Evolutionary conservation across 1,139 yeast species (phyloP).

Genomic region (Wickerhamiella pararugosa): DNA sequence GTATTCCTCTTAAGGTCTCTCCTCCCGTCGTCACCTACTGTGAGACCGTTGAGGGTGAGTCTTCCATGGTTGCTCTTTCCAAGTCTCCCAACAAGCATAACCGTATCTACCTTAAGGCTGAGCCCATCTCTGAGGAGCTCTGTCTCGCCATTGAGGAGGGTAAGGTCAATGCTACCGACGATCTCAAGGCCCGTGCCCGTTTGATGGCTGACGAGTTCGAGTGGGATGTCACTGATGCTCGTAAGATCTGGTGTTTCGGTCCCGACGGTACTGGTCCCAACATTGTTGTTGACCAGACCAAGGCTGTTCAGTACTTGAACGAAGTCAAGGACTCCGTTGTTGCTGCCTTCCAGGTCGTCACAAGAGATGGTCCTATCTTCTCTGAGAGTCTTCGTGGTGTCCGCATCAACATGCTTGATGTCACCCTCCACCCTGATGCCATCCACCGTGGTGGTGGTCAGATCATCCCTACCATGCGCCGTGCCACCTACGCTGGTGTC

Average conservation of each 20-base stretch:
- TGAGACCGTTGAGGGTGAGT: conserved; percentile 92
- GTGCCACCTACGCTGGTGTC: conserved; percentile 97
- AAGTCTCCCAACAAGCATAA: conserved; percentile 99
- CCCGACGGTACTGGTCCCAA: conserved; percentile 99
- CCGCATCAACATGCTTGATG: conserved; percentile 97
- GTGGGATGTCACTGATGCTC: conserved; percentile 99
- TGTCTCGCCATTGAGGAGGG: conserved; percentile 87
- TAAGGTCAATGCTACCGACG: conserved; percentile 88
- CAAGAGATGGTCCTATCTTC: conserved; percentile 98
- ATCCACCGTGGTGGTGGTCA: conserved; percentile 99
- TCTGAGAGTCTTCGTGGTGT: conserved; percentile 95
- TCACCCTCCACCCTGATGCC: conserved; percentile 99
- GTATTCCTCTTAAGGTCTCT: conserved; percentile 94
- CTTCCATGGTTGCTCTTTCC: conserved; percentile 91
- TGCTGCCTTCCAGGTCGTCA: conserved; percentile 99
- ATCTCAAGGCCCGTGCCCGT: conserved; percentile 99
- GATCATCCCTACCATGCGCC: conserved; percentile 99
- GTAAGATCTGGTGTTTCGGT: conserved; percentile 99
- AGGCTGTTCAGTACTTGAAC: conserved; percentile 98
- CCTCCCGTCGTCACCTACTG: conserved; percentile 98
- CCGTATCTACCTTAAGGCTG: conserved; percentile 97
- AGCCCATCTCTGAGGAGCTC: conserved; percentile 90
- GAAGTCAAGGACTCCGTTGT: conserved; percentile 99
- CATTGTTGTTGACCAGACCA: conserved; percentile 98
- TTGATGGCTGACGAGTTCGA: conserved; percentile 97